Base-by-base conservation (phyloP, 495 filamentous ascomycete genomes). In the Hypomontagnella monticulosa region DNA sequence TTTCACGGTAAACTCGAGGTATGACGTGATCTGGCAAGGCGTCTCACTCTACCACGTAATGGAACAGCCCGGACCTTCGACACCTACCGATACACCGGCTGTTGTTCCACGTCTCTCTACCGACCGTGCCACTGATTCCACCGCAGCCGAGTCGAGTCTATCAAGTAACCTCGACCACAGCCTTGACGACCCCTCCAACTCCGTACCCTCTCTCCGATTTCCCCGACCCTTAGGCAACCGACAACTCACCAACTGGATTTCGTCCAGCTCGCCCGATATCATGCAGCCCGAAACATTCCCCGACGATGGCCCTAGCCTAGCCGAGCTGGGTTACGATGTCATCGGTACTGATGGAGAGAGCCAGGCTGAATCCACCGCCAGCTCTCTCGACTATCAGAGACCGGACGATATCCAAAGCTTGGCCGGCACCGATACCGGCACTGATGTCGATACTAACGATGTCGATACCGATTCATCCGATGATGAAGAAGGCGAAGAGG, bases 311-410 rank as follows among this genome's bases (percentile, higher is more conserved):
- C 71, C 73, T 55, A 81, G 71, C 66, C 74, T 87, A 37, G 76
- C 80, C 62, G 85, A 87, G 63, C 85, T 85, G 60, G 75, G 83
- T 43, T 88, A 85, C 65, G 84, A 86, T 46, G 76, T 87, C 41
- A 80, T 88, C 68, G 82, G 72, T 63, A 76, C 73, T 60, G 67
- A 82, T 48, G 81, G 80, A 51, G 84, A 85, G 61, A 84, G 83
- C 46, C 69, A 75, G 19, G 76, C 75, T 44, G 73, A 74, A 62
- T 76, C 74, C 8, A 62, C 50, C 2, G 69, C 80, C 20, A 76
- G 82, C 50, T 87, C 85, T 4, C 79, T 84, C 40, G 77, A 81
- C 49, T 73, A 75, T 36, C 70, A 78, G 54, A 76, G 75, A 56
- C 69, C 80, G 49, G 83, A 85, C 50, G 83, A 84, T 52, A 76